A percentile compares a stretch with the other conserved stretches of the same genome.
Evolutionary conservation across 139 green algal genomes (phyloP).

Genomic region (Gonium pectorale): DNA sequence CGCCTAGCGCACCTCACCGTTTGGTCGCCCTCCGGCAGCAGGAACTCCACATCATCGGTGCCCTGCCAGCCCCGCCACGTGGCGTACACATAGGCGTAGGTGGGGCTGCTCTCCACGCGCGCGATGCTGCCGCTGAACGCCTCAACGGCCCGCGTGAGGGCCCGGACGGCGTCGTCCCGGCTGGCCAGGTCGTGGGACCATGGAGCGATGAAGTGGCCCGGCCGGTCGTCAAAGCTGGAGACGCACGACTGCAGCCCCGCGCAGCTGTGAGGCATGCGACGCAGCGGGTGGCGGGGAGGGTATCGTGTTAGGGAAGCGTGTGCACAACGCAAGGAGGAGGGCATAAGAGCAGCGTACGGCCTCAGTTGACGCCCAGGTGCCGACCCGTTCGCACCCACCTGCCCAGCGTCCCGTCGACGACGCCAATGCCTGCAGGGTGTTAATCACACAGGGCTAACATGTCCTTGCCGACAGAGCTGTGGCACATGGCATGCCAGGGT

Average conservation of each 20-base stretch:
- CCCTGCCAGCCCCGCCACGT: neutral
- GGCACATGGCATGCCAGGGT: too few relatives aligned
- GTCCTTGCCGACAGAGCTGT: too few relatives aligned
- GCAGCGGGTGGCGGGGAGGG: too few relatives aligned
- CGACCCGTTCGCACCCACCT: neutral
- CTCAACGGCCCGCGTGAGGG: neutral
- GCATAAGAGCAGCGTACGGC: too few relatives aligned
- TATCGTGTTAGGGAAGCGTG: too few relatives aligned
- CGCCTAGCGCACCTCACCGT: neutral
- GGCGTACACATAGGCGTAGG: slow-evolving; percentile 31
- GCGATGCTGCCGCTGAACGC: neutral
- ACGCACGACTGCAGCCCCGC: slow-evolving; percentile 1
- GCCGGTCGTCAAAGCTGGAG: slow-evolving; percentile 33
- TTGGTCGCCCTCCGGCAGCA: slow-evolving; percentile 8
- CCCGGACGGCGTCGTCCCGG: neutral
- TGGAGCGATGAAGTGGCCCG: slow-evolving; percentile 33
- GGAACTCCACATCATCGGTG: slow-evolving; percentile 34
- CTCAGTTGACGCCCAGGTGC: too few relatives aligned
- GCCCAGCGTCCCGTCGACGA: slow-evolving; percentile 37
- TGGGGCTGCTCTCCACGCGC: neutral
- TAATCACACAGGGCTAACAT: too few relatives aligned
- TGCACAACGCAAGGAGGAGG: too few relatives aligned
- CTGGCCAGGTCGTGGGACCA: slow-evolving; percentile 14
- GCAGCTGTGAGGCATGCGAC: slow-evolving; percentile 7
- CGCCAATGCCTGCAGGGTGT: slow-evolving; percentile 31